Conservation (phyloP, 805 yeast species). For the Suhomyces pyralidae region DNA sequence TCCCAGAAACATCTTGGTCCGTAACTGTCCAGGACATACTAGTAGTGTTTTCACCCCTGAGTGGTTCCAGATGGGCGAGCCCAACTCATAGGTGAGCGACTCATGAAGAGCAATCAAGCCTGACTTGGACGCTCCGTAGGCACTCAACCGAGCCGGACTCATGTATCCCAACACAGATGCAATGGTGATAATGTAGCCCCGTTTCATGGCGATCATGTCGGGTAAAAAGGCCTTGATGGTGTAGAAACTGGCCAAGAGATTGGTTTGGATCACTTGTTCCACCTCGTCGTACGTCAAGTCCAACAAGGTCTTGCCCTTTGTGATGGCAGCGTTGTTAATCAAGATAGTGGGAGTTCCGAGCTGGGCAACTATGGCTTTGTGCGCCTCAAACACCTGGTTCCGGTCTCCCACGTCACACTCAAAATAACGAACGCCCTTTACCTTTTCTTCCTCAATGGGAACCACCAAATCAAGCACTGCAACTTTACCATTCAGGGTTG, state of each 20-base stretch:
- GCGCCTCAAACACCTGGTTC: constrained; percentile 40
- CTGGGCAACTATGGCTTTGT: constrained; percentile 39
- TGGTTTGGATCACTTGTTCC: constrained; percentile 60
- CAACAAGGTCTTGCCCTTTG: constrained; percentile 54
- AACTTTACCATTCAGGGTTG: constrained; percentile 45
- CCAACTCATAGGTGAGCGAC: constrained; percentile 67
- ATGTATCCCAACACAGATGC: constrained; percentile 83
- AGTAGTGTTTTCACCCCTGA: constrained; percentile 68
- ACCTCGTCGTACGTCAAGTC: constrained; percentile 58
- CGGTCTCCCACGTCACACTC: constrained; percentile 67
- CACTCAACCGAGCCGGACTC: constrained; percentile 77
- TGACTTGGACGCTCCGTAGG: constrained; percentile 89
- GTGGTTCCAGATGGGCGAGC: constrained; percentile 44
- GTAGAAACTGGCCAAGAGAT: constrained; percentile 66
- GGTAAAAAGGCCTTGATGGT: constrained; percentile 73
- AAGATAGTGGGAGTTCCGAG: constrained; percentile 64
- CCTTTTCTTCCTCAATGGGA: constrained; percentile 34
- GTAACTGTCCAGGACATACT: constrained; percentile 85
- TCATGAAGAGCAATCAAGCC: constrained; percentile 85
- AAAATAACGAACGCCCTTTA: constrained; percentile 50
- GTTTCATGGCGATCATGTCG: constrained; percentile 52
- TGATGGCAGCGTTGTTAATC: constrained; percentile 84
- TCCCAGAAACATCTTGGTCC: constrained; percentile 69
- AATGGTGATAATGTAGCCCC: constrained; percentile 79
- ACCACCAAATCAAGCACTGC: constrained; percentile 61